Percentiles rank a stretch among this genome's conserved stretches.
These are phyloP conservation scores for Metschnikowia baotianmanensis DNA, from an alignment of 805 yeast species.

Conservation along the genomic window DNA sequence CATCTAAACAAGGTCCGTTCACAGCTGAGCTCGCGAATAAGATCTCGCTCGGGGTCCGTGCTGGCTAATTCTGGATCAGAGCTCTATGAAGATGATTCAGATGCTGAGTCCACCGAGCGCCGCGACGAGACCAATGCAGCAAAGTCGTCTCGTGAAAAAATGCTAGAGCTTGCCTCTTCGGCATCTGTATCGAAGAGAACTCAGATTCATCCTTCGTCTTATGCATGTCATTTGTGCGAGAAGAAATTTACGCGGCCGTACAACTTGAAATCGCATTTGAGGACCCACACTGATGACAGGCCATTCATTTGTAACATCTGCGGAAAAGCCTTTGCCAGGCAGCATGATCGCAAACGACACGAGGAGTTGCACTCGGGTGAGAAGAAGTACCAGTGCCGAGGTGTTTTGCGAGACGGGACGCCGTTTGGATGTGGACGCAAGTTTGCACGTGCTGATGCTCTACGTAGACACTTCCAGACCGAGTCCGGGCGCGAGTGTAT, in stretches of 20 bases:
- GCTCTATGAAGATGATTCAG: constrained; percentile 19
- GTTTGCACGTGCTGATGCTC: constrained; percentile 47
- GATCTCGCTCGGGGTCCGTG: constrained; percentile 24
- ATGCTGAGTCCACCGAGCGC: constrained; percentile 15
- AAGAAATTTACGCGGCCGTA: constrained; percentile 90
- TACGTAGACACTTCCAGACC: constrained; percentile 45
- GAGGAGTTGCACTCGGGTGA: constrained; percentile 69
- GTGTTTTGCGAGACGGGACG: constrained; percentile 52
- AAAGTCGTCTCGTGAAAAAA: constrained; percentile 49
- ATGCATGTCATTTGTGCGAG: constrained; percentile 79
- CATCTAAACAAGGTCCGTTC: constrained; percentile 21
- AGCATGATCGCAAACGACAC: constrained; percentile 45
- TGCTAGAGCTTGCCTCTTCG: constrained; percentile 65
- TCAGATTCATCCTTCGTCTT: constrained; percentile 71
- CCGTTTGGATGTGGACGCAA: constrained; percentile 46
- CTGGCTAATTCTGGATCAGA: constrained; percentile 1
- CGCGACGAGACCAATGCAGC: constrained; percentile 6
- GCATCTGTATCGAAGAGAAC: constrained; percentile 50
- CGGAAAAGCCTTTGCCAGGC: constrained; percentile 68
- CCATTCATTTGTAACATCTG: constrained; percentile 73
- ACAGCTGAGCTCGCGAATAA: constrained; percentile 24
- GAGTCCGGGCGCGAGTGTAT: constrained; percentile 47
- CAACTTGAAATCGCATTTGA: constrained; percentile 83
- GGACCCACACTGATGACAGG: constrained; percentile 86
- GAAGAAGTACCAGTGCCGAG: constrained; percentile 71